These are phyloP conservation scores for Alternaria conjuncta DNA, from an alignment of 2,329 filamentous ascomycete species.

Conservation along the genomic window DNA sequence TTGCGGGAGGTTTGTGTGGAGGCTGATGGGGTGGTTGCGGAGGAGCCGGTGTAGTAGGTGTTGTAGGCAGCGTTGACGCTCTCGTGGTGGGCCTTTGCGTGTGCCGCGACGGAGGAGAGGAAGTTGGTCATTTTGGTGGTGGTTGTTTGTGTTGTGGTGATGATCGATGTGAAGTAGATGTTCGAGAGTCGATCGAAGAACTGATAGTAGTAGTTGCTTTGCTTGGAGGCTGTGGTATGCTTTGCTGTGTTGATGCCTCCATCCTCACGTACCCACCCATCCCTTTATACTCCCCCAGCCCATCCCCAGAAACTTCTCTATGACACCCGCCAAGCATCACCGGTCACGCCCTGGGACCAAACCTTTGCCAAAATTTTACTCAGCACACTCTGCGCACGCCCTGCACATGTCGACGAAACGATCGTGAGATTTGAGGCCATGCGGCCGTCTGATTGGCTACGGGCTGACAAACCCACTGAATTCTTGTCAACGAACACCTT, in stretches of 20 bases:
- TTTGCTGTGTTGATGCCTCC: conserved; percentile 13
- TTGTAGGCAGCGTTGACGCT: conserved; percentile 36
- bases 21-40: conserved; percentile 11
- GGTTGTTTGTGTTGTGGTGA: conserved; percentile 7
- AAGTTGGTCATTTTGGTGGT: conserved; percentile 30
- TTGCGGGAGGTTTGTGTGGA: conserved; percentile 22
- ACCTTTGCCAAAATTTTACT: conserved; percentile 4
- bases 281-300: conserved; percentile 21
- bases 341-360: conserved; percentile 4
- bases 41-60: conserved; percentile 28
- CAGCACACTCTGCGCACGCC: conserved; percentile 18
- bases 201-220: conserved; percentile 6
- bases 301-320: conserved; percentile 9
- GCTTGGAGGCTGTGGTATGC: conserved; percentile 13
- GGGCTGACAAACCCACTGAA: conserved; percentile 20
- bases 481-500: conserved; percentile 15
- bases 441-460: conserved; percentile 11
- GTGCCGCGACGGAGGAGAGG: conserved; percentile 31
- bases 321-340: conserved; percentile 22
- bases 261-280: conserved; percentile 2
- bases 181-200: background rate
- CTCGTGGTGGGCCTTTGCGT: conserved; percentile 41
- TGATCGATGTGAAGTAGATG: conserved; percentile 1
- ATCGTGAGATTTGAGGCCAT: conserved; percentile 3
- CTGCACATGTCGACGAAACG: conserved; percentile 7